Conservation (phyloP, 305 asterid genomes). For the Andrographis paniculata region DNA sequence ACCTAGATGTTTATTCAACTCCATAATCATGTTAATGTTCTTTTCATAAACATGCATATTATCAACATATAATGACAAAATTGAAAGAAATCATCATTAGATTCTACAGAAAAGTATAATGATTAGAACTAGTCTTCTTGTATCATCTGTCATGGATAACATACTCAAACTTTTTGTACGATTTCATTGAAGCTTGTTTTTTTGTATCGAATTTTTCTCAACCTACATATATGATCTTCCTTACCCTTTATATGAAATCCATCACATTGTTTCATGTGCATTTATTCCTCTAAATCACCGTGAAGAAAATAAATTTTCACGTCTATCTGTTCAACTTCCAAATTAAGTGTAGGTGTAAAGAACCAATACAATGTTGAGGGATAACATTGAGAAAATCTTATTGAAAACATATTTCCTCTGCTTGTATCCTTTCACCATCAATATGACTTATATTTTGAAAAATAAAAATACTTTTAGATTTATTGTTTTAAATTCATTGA, state of each 20-base stretch:
- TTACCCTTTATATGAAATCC: not conserved
- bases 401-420: conserved; percentile 4
- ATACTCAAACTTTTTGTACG: conserved; percentile 3
- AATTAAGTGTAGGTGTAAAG: not conserved
- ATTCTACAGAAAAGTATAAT: not conserved
- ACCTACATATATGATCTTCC: not conserved
- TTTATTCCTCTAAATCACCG: conserved; percentile 3
- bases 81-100: no score
- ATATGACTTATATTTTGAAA: conserved; percentile 1
- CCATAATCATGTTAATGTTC: not conserved
- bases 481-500: not conserved
- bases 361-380: not conserved
- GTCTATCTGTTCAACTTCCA: conserved; percentile 3
- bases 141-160: not conserved
- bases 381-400: conserved; percentile 4
- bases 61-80: not conserved
- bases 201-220: not conserved
- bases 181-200: not conserved
- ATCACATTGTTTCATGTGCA: not conserved
- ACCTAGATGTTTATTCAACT: not conserved
- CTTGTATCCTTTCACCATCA: not conserved
- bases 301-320: not conserved
- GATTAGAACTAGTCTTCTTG: not conserved
- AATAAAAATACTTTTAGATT: not conserved
- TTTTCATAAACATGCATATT: not conserved